Evolutionary conservation across 306 rosid species (phyloP).

Genomic region (Chamaecrista fasciculata): DNA sequence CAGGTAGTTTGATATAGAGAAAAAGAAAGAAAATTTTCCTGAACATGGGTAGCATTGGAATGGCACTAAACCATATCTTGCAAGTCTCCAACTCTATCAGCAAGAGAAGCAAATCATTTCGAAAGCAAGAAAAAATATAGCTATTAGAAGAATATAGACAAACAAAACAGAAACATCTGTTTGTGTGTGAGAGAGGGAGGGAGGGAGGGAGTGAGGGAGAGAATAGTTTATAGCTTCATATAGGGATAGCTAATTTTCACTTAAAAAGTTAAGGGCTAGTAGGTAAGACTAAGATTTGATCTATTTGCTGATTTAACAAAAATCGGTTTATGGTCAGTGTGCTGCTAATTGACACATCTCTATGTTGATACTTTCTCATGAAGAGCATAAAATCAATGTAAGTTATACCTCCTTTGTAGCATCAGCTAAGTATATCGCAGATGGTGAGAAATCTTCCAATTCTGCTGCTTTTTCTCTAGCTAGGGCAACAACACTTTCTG

Average conservation of each 20-base stretch:
- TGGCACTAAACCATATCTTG: neutral
- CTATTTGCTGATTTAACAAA: too few species aligned
- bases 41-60: neutral
- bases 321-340: too few species aligned
- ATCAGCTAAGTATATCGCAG: slow-evolving; percentile 44
- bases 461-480: slow-evolving; percentile 97
- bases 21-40: neutral
- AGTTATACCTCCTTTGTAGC: slow-evolving; percentile 49
- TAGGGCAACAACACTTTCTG: slow-evolving; percentile 79
- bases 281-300: neutral
- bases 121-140: neutral
- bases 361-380: slow-evolving; percentile 19
- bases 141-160: slow-evolving; percentile 3
- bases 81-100: neutral
- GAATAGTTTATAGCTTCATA: neutral
- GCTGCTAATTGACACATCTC: too few species aligned
- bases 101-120: neutral
- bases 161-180: neutral
- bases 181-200: too few species aligned
- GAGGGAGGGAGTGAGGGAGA: neutral
- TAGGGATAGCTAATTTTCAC: neutral
- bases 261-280: neutral
- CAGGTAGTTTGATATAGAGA: too few species aligned
- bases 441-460: slow-evolving; percentile 88
- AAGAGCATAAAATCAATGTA: neutral